phyloP scores from a whole-genome alignment of 371 early-diverging fungal genomes.

The Mortierella sp. region DNA sequence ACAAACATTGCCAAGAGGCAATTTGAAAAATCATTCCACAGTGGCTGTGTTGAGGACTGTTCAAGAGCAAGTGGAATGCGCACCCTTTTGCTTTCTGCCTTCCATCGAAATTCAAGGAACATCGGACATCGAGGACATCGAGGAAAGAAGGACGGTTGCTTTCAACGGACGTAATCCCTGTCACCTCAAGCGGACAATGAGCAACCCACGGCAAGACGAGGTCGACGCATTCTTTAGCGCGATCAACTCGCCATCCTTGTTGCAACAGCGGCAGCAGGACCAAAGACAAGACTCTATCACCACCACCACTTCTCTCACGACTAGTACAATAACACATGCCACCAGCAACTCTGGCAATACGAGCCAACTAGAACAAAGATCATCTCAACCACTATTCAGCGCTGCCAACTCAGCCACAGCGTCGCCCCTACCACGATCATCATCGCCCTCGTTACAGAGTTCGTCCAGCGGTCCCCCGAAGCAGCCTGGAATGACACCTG shows the following conservation, averaged over 20 bases:
- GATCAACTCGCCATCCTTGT: slow-evolving; percentile 15
- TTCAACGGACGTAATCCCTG: not conserved
- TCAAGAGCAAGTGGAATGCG: too few relatives aligned
- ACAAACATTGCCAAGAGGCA: too few relatives aligned
- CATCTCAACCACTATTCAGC: slow-evolving; percentile 1
- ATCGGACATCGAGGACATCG: not conserved
- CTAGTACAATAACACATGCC: too few relatives aligned
- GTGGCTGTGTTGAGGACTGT: too few relatives aligned
- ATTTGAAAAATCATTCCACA: too few relatives aligned
- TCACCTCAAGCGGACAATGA: slow-evolving; percentile 1
- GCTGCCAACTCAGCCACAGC: slow-evolving; percentile 7
- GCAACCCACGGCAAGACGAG: slow-evolving; percentile 33
- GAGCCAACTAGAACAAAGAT: not conserved
- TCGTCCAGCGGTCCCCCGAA: slow-evolving; percentile 3
- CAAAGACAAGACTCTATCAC: not conserved
- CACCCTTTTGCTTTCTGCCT: too few relatives aligned
- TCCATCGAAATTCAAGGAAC: too few relatives aligned
- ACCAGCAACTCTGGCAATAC: too few relatives aligned
- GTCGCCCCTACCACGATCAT: slow-evolving; percentile 1
- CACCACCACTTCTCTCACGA: not conserved
- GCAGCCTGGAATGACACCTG: slow-evolving; percentile 50
- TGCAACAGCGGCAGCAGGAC: not conserved
- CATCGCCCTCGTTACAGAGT: slow-evolving; percentile 2
- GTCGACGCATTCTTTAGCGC: slow-evolving; percentile 41
- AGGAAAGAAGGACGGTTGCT: not conserved